Evolutionary conservation across 352 stramenopile species (phyloP).

Genomic region (Discostella stelligera): DNA sequence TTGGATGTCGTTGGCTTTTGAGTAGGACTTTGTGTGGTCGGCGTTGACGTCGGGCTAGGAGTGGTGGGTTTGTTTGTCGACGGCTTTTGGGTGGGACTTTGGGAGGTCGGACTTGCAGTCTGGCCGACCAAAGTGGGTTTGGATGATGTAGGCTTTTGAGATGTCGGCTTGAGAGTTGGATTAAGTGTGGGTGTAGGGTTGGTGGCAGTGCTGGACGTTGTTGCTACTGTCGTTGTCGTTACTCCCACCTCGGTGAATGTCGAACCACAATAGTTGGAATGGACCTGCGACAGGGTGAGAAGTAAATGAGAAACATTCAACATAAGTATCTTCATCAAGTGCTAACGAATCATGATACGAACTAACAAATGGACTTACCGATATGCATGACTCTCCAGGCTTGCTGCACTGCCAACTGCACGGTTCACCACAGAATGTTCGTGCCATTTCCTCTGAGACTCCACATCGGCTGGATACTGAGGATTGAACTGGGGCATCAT

Average conservation of each 20-base stretch:
- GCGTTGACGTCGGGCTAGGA: background rate
- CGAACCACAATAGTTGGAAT: slow-evolving; percentile 39
- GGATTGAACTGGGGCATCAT: slow-evolving; percentile 27
- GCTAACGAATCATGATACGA: no score
- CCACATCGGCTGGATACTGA: slow-evolving; percentile 36
- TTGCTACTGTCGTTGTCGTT: background rate
- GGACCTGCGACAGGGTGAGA: background rate
- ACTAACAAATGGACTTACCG: slow-evolving; percentile 14
- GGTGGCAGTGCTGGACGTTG: background rate
- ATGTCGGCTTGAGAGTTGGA: background rate
- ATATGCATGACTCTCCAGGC: slow-evolving; percentile 33
- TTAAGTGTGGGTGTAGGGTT: background rate
- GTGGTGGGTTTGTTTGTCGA: background rate
- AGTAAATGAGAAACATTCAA: background rate
- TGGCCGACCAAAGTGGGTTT: background rate
- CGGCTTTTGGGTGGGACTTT: background rate
- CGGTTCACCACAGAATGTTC: slow-evolving; percentile 48
- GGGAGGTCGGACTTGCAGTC: background rate
- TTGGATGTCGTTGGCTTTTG: background rate
- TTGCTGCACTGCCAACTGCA: slow-evolving; percentile 45
- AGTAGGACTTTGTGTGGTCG: background rate
- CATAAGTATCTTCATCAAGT: slow-evolving; percentile 10
- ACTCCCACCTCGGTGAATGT: slow-evolving; percentile 17
- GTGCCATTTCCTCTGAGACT: slow-evolving; percentile 30
- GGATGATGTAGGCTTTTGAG: background rate